Base-by-base conservation (phyloP, 2,329 filamentous ascomycete species). In the Dactylellina parvicollis region DNA sequence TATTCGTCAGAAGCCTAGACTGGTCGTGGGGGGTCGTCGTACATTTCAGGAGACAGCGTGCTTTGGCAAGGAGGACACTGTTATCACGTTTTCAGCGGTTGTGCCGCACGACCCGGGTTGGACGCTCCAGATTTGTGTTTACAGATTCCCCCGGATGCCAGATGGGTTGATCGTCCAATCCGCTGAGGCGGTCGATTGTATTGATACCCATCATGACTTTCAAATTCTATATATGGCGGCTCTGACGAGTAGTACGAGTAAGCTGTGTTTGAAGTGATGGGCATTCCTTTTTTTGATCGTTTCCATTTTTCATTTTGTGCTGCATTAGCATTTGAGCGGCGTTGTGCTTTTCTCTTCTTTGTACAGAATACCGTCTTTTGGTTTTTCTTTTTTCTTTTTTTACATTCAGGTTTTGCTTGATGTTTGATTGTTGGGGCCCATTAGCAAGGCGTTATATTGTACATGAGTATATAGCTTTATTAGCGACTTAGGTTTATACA, bases 21-120 rank as follows among this genome's bases (percentile, higher is more conserved):
- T 28, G 24, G 4, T 34, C 8, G n/a, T 38, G 4, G 16, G 26
- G 12, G 49, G 26, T 20, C 16, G 16, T 22, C 14, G 8, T 28
- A 56, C 38, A 10, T 36, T 5, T 10, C 18, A 56, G 8, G 24
- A 56, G 3, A 7, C 14, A 10, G 26, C 38, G 7, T 66, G 61
- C 20, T 28, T 34, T 28, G 61, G 50, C 5, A 20, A 40, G 12
- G 50, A 36, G 9, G 50, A 66, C 12, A 66, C 61, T 1, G 50
- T 66, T 7, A 28, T 66, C 10, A 56, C 61, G 5, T 66, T 55
- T 46, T 42, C 46, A 26, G 22, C 26, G 8, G 59, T 64, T 24
- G 16, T 42, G 7, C 59, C 59, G 28, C 47, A 34, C 10, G 32
- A 28, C 34, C 4, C 1, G 2, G 47, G 40, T 5, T 64, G 49